Evolutionary conservation across 495 filamentous ascomycete genomes (phyloP).

Genomic region (Elasticomyces elasticus): DNA sequence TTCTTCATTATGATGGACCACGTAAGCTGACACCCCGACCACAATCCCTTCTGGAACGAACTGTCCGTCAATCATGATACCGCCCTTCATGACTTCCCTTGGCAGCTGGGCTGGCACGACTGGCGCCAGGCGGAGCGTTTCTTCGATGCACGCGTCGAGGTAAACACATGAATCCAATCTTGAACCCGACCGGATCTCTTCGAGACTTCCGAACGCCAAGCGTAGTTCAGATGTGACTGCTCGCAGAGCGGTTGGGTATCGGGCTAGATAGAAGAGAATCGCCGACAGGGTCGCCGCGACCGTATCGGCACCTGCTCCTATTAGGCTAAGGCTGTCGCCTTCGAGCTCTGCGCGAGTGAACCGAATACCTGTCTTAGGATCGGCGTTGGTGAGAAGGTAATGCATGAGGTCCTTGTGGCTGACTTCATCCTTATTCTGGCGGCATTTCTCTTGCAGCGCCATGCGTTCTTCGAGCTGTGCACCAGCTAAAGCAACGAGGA

Average conservation of each 20-base stretch:
- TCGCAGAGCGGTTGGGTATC: constrained; percentile 21
- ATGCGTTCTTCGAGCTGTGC: background rate
- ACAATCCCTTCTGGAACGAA: constrained; percentile 4
- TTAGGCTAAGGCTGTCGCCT: constrained; percentile 27
- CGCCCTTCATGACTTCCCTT: constrained; percentile 19
- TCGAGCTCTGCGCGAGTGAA: constrained; percentile 25
- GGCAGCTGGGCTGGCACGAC: constrained; percentile 14
- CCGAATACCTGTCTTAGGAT: background rate
- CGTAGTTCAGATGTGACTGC: constrained; percentile 28
- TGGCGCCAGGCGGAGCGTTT: constrained; percentile 28
- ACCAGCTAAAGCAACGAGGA: background rate
- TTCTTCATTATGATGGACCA: too few species aligned
- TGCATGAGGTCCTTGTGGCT: background rate
- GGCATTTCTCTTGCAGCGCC: background rate
- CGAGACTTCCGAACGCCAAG: constrained; percentile 20
- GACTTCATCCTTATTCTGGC: too few species aligned
- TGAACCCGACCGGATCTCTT: constrained; percentile 26
- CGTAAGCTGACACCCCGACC: too few species aligned
- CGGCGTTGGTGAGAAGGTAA: background rate
- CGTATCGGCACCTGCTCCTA: constrained; percentile 29
- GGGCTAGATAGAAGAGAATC: constrained; percentile 32
- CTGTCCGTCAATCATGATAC: constrained; percentile 2
- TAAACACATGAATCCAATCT: constrained; percentile 28
- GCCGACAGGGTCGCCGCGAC: constrained; percentile 25
- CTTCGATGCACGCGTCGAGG: constrained; percentile 28